Evolutionary conservation across 176 grass and related monocot species (phyloP).

Genomic region (Triticum monococcum): DNA sequence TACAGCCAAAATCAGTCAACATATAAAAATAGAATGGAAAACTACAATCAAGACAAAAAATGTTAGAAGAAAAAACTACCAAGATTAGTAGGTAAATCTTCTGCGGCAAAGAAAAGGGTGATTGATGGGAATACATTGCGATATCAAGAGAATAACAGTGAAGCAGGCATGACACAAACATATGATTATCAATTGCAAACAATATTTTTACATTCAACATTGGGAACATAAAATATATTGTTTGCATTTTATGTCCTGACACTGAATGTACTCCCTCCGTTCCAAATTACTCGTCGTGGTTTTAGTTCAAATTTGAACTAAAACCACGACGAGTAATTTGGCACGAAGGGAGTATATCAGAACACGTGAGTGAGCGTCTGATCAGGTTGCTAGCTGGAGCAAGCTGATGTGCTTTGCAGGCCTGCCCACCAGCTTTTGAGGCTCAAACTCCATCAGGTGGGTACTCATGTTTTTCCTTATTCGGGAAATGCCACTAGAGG

Average conservation of each 20-base stretch:
- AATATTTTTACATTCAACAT: background rate
- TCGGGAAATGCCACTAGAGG: too few species aligned
- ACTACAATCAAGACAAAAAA: conserved; percentile 16
- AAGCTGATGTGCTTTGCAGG: background rate
- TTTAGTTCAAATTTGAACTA: too few species aligned
- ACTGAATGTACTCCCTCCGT: background rate
- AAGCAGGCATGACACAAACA: background rate
- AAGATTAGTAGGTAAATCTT: background rate
- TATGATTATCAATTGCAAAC: conserved; percentile 2
- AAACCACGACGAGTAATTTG: too few species aligned
- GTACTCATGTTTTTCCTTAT: too few species aligned
- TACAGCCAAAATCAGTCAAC: background rate
- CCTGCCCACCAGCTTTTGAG: background rate
- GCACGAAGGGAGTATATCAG: background rate
- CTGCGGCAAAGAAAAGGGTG: background rate
- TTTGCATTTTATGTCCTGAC: background rate
- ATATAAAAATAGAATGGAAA: background rate
- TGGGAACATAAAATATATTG: background rate
- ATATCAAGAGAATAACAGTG: background rate
- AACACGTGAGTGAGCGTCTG: background rate
- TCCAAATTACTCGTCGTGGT: too few species aligned
- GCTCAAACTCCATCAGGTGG: background rate
- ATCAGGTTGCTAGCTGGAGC: too few species aligned
- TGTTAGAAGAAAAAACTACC: background rate
- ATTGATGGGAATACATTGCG: background rate